Evolutionary conservation across 2,329 filamentous ascomycete genomes (phyloP), one percentile per base, ranked within the genome.

Genomic region (Aureobasidium namibiae): DNA sequence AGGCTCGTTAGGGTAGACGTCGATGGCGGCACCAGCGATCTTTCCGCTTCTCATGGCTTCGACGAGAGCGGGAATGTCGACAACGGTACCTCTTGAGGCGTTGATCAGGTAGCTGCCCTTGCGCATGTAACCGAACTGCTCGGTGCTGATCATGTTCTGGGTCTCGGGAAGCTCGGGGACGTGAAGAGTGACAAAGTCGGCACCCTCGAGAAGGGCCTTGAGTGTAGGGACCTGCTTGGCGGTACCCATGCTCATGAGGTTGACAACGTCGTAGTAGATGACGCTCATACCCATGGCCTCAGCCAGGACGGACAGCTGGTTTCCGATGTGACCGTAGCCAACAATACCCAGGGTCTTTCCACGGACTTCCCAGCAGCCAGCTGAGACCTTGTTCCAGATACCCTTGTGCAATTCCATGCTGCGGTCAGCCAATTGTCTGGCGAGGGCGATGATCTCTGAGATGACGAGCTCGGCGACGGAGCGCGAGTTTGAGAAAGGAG

Each of bases 281-380:
- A 99, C 94, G 16, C 82, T 86, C 92, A 99, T 96, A 52, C 94
- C 94, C 91, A 99, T 96, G 24, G 92, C 86, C 75, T 99, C 94
- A 29, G 94, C 92, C 63, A 99, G 79, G 42, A 99, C 94, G 0
- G 92, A 97, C 64, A 99, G 78, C 75, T 99, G 94, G 54, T 90
- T 92, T 63, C 94, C 94, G 71, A 99, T 97, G 72, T 99, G 94
- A 63, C 94, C 94, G 70, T 99, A 99, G 31, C 94, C 94, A 65
- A 99, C 85, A 68, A 99, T 97, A 63, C 89, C 94, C 56, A 99
- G 81, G 44, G 92, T 97, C 81, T 99, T 99, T 72, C 94, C 94
- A 68, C 94, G 86, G 68, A 97, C 91, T 74, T 99, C 94, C 94
- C 94, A 97, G 82, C 94, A 99, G 70, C 89, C 92, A 68, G 83